These are phyloP conservation scores for Retiboletus flavoniger DNA, from an alignment of 1,284 basidiomycete genomes.

Conservation along the genomic window DNA sequence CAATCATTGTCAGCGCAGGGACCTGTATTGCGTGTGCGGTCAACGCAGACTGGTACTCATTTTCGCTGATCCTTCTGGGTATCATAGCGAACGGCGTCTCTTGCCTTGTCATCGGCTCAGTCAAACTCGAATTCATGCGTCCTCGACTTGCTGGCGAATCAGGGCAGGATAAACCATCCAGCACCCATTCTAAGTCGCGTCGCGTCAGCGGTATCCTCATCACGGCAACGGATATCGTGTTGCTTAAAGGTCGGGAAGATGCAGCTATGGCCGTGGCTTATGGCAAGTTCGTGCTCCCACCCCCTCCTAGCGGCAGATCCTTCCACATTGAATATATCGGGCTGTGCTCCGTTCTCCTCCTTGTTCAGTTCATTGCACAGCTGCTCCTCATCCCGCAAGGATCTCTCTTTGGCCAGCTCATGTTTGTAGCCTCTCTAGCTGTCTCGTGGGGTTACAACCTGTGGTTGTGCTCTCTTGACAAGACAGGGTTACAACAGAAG, in stretches of 20 bases:
- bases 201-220: constrained; percentile 18
- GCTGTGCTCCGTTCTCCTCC: constrained; percentile 22
- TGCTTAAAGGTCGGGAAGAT: constrained; percentile 22
- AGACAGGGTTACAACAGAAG: constrained; percentile 18
- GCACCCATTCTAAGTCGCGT: background rate
- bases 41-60: constrained; percentile 27
- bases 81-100: constrained; percentile 28
- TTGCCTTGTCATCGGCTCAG: constrained; percentile 25
- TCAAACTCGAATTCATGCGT: constrained; percentile 16
- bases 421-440: constrained; percentile 27
- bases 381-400: constrained; percentile 29
- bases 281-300: constrained; percentile 21
- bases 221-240: constrained; percentile 12
- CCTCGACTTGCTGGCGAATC: constrained; percentile 18
- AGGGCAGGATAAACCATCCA: background rate
- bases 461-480: constrained; percentile 29
- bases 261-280: constrained; percentile 24
- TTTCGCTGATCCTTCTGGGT: constrained; percentile 29
- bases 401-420: constrained; percentile 29
- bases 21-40: constrained; percentile 21
- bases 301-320: constrained; percentile 1
- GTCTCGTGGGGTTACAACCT: constrained; percentile 31
- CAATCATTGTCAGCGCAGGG: constrained; percentile 21
- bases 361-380: constrained; percentile 26
- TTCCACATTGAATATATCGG: constrained; percentile 14